These are phyloP conservation scores for Pythium plurisporium DNA, from an alignment of 352 stramenopile genomes.

Conservation along the genomic window DNA sequence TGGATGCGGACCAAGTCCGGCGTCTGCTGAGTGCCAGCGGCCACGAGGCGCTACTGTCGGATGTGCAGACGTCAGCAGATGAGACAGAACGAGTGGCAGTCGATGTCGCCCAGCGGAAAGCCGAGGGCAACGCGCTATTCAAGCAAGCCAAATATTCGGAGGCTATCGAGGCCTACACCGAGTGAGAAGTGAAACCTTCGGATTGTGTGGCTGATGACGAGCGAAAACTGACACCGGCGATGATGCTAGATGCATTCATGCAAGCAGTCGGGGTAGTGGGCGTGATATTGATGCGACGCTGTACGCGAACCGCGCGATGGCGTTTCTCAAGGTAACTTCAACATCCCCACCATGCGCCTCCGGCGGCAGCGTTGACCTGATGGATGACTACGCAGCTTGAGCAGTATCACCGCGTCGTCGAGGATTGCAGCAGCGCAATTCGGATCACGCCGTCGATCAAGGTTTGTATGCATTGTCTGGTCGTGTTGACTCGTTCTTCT, in stretches of 20 bases:
- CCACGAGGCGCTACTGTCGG: constrained; percentile 28
- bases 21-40: constrained; percentile 27
- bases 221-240: constrained; percentile 23
- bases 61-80: background rate
- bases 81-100: background rate
- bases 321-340: constrained; percentile 48
- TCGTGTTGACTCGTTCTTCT: too few relatives aligned
- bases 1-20: constrained; percentile 28
- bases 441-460: constrained; percentile 46
- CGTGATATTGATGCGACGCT: constrained; percentile 25
- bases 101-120: constrained; percentile 27
- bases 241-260: constrained; percentile 38
- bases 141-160: constrained; percentile 29
- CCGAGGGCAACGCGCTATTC: constrained; percentile 58
- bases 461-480: too few relatives aligned
- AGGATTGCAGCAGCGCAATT: constrained; percentile 51
- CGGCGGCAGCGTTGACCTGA: background rate
- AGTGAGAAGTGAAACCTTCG: background rate
- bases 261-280: constrained; percentile 26
- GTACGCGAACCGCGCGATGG: constrained; percentile 66
- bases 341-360: background rate
- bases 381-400: constrained; percentile 23
- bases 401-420: constrained; percentile 30
- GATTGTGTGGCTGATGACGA: too few relatives aligned
- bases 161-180: constrained; percentile 44